Conservation (phyloP, 192 early-diverging fungal species). For the Thoreauomyces humboldtii region DNA sequence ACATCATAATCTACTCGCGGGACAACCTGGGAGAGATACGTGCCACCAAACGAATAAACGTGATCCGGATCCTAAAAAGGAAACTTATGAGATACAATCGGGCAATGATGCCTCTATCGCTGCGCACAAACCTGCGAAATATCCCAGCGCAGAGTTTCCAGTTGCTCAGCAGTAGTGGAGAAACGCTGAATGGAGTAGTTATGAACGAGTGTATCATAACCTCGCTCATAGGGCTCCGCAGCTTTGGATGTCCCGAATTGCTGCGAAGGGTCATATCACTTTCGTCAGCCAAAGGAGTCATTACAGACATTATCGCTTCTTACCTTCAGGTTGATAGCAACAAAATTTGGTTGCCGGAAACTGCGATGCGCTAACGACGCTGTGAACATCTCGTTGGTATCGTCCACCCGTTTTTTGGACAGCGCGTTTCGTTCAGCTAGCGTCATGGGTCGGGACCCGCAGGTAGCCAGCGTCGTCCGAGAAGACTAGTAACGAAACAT, state of each 20-base stretch:
- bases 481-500: not conserved
- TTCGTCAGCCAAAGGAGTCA: not conserved
- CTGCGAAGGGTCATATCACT: not conserved
- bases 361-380: not conserved
- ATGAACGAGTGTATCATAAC: not conserved
- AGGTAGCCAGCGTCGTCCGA: not conserved
- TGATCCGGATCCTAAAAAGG: not conserved
- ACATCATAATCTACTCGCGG: conserved; percentile 22
- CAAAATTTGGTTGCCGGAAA: conserved; percentile 19
- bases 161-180: conserved; percentile 9
- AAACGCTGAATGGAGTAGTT: conserved; percentile 23
- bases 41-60: conserved; percentile 16
- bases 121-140: conserved; percentile 8
- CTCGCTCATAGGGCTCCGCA: not conserved
- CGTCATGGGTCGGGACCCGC: not conserved
- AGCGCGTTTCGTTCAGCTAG: too few relatives aligned
- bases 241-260: not conserved
- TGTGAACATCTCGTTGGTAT: conserved; percentile 11
- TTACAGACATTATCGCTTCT: too few relatives aligned
- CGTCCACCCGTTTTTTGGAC: conserved; percentile 19
- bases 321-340: conserved; percentile 22
- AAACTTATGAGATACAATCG: not conserved
- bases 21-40: conserved; percentile 18
- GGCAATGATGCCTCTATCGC: not conserved
- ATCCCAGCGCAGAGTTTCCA: not conserved